phyloP scores from a whole-genome alignment of 495 filamentous ascomycete genomes.

The Tuber indicum region DNA sequence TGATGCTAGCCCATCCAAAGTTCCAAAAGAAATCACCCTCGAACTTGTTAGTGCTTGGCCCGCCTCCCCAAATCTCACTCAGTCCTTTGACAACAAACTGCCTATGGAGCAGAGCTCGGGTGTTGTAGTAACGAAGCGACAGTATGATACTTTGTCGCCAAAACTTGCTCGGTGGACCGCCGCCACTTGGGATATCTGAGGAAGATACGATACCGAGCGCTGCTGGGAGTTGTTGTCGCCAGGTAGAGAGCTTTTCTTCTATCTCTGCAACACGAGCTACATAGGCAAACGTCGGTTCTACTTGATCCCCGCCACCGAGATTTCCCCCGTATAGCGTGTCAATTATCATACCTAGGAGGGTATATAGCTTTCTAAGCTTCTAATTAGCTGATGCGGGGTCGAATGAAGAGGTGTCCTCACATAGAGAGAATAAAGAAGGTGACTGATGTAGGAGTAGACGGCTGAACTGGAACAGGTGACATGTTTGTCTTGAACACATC shows the following conservation, averaged over 20 bases:
- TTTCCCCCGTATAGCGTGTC: constrained; percentile 46
- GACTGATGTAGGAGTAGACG: constrained; percentile 24
- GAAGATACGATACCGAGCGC: constrained; percentile 35
- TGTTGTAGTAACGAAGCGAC: constrained; percentile 44
- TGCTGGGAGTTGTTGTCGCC: constrained; percentile 32
- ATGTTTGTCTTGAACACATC: constrained; percentile 29
- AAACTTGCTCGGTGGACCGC: constrained; percentile 39
- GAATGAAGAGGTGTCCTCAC: constrained; percentile 1
- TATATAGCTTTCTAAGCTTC: constrained; percentile 36
- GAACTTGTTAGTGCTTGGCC: constrained; percentile 39
- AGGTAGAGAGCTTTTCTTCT: constrained; percentile 35
- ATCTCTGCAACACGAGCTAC: constrained; percentile 39
- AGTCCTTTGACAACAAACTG: constrained; percentile 44
- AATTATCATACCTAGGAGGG: constrained; percentile 42
- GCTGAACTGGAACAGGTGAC: constrained; percentile 24
- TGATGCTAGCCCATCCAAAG: constrained; percentile 45
- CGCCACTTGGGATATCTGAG: constrained; percentile 36
- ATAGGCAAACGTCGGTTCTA: constrained; percentile 38
- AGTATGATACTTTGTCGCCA: constrained; percentile 44
- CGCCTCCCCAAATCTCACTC: constrained; percentile 38
- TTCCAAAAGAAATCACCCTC: constrained; percentile 42
- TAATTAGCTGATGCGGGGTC: background rate
- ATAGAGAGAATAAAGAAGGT: constrained; percentile 46
- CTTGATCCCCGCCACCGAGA: constrained; percentile 42
- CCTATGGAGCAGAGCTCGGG: constrained; percentile 44